These are phyloP conservation scores for Geranium rotundifolium DNA, from an alignment of 345 rosid genomes.

Conservation along the genomic window DNA sequence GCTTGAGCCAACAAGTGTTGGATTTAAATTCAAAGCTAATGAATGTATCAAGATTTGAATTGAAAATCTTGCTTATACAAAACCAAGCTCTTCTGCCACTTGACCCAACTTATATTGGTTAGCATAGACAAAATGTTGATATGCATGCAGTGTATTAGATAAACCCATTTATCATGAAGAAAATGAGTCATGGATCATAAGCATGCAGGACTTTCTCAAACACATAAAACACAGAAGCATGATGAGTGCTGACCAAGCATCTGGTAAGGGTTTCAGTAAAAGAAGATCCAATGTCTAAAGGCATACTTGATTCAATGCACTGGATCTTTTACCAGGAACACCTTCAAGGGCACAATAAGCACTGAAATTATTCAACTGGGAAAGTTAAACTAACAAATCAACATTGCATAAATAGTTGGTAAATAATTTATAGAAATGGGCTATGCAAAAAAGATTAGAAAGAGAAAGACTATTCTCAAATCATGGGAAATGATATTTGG, in stretches of 20 bases:
- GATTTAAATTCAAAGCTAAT: too few relatives aligned
- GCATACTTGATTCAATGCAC: constrained; percentile 50
- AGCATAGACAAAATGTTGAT: not conserved
- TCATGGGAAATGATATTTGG: constrained; percentile 1
- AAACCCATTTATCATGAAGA: not conserved
- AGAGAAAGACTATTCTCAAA: not conserved
- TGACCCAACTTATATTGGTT: too few relatives aligned
- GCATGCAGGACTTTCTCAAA: not conserved
- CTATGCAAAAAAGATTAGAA: not conserved
- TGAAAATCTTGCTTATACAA: too few relatives aligned
- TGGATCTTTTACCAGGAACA: constrained; percentile 28
- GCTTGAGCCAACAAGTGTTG: too few relatives aligned
- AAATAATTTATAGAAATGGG: too few relatives aligned
- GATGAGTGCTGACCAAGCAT: not conserved
- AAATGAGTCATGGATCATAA: not conserved
- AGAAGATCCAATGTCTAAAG: not conserved
- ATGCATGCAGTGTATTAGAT: not conserved
- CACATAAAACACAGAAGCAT: constrained; percentile 3
- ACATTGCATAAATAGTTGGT: not conserved
- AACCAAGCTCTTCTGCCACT: too few relatives aligned
- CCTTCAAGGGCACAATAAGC: constrained; percentile 20
- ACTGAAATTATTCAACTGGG: constrained; percentile 32
- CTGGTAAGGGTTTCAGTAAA: not conserved
- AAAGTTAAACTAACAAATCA: constrained; percentile 1
- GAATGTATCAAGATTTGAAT: too few relatives aligned